Base-by-base conservation (phyloP, 306 rosid species). In the Albizia julibrissin region DNA sequence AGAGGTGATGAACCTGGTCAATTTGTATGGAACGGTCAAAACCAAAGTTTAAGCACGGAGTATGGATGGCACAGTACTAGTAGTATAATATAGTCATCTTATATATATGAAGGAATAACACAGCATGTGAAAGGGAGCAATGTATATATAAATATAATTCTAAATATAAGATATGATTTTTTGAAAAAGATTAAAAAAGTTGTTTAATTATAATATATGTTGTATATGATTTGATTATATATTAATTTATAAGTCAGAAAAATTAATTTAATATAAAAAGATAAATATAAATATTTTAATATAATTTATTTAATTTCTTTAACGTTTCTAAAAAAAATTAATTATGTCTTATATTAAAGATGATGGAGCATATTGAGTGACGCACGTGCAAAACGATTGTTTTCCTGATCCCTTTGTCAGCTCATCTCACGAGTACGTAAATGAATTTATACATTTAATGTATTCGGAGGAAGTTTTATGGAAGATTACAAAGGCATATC, bases 21-120 rank as follows among this genome's bases (percentile, higher is more conserved):
- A 79, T 71, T 9, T 19, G 21, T 8, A 27, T 8, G 49, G 56
- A 27, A 54, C 64, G 26, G 27, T 40, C 52, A 68, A 68, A 75
- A 52, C 46, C 70, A 81, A 52, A 24, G 5, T 77, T 76, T 5
- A 24, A 76, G 72, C 49, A 58, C 24, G 42, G 49, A n/a, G 27
- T 27, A 27, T 26, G 61, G 26, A 22, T 10, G 29, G 22, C 19
- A 50, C 0, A 5, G 2, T 18, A 16, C 54, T 13, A 1, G 2
- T 13, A 47, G 19, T n/a, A 52, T 52, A 52, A 52, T 52, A 54
- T 52, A 54, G 22, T 50, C 22, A 43, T 39, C 2, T n/a, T n/a
- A 40, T 8, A 40, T 40, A 49, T 50, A 18, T 21, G 18, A 61
- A 61, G 67, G 67, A 24, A 61, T 26, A 11, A 11, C 34, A 61